Conservation (phyloP, 129 eudicot species). For the Tagetes patula region DNA sequence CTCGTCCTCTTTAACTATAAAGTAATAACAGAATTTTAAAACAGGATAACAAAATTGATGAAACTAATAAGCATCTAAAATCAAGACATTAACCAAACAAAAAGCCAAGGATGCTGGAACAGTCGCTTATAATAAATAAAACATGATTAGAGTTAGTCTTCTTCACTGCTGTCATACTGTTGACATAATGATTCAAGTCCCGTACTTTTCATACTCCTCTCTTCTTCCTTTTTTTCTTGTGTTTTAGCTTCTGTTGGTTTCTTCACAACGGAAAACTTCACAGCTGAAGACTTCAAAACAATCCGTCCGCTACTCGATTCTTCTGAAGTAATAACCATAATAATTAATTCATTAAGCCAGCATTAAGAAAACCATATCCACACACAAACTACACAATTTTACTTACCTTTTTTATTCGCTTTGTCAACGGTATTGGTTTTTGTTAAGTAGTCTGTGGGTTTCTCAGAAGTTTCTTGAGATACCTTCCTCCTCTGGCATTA, state of each 20-base stretch:
- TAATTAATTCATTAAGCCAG: neutral
- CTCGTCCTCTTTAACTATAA: neutral
- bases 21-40: neutral
- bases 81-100: neutral
- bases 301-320: neutral
- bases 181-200: slow-evolving; percentile 12
- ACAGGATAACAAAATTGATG: neutral
- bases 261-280: slow-evolving; percentile 2
- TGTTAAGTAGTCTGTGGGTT: slow-evolving; percentile 53
- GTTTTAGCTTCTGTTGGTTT: slow-evolving; percentile 1
- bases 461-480: slow-evolving; percentile 29
- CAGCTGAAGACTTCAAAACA: neutral
- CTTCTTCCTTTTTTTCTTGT: neutral
- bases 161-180: slow-evolving; percentile 12
- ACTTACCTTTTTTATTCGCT: slow-evolving; percentile 39
- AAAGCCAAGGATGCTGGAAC: neutral
- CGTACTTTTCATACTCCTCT: neutral
- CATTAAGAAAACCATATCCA: neutral
- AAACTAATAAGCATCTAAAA: neutral
- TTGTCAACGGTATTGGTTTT: slow-evolving; percentile 25
- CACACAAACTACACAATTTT: neutral
- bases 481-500: slow-evolving; percentile 55
- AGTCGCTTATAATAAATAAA: neutral
- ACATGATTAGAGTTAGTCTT: neutral
- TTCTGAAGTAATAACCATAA: neutral